Percentiles rank a stretch among this genome's conserved stretches.
These are phyloP conservation scores for Aspergillus cavernicola DNA, from an alignment of 495 filamentous ascomycete species.

Conservation along the genomic window DNA sequence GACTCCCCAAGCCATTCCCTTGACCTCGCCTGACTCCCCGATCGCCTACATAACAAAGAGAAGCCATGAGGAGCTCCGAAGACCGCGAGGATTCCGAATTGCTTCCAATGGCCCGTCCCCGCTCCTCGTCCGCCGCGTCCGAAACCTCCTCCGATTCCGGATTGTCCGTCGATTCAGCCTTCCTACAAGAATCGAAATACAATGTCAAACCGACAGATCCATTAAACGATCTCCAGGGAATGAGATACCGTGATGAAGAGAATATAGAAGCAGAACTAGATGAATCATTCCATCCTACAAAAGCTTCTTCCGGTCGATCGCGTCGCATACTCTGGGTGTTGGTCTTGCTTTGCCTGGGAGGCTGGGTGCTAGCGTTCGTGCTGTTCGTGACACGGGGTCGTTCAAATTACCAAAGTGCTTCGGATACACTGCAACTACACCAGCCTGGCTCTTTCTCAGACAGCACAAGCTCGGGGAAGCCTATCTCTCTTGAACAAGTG, in stretches of 20 bases:
- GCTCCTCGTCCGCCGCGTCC: conserved; percentile 28
- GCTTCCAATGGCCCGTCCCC: conserved; percentile 24
- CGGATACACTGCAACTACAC: conserved; percentile 23
- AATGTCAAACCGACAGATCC: conserved; percentile 12
- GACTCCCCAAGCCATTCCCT: neutral
- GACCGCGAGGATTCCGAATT: conserved; percentile 26
- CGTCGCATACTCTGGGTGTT: conserved; percentile 66
- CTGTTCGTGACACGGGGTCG: conserved; percentile 62
- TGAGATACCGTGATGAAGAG: conserved; percentile 40
- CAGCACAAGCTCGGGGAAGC: conserved; percentile 65
- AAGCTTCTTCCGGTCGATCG: conserved; percentile 36
- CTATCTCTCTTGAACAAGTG: conserved; percentile 78
- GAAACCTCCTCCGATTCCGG: conserved; percentile 36
- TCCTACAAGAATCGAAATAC: conserved; percentile 29
- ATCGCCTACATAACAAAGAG: neutral
- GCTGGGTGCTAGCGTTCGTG: conserved; percentile 76
- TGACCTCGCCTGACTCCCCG: neutral
- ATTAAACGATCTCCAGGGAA: neutral
- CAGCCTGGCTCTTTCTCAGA: conserved; percentile 65
- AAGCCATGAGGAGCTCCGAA: conserved; percentile 33
- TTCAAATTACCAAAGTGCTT: conserved; percentile 18
- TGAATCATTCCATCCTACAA: conserved; percentile 28
- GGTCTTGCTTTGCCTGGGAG: conserved; percentile 61
- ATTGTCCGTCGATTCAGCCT: conserved; percentile 35
- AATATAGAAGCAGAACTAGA: conserved; percentile 28